Base-by-base conservation (phyloP, 2,329 filamentous ascomycete genomes). In the Paraconiothyrium sp. region DNA sequence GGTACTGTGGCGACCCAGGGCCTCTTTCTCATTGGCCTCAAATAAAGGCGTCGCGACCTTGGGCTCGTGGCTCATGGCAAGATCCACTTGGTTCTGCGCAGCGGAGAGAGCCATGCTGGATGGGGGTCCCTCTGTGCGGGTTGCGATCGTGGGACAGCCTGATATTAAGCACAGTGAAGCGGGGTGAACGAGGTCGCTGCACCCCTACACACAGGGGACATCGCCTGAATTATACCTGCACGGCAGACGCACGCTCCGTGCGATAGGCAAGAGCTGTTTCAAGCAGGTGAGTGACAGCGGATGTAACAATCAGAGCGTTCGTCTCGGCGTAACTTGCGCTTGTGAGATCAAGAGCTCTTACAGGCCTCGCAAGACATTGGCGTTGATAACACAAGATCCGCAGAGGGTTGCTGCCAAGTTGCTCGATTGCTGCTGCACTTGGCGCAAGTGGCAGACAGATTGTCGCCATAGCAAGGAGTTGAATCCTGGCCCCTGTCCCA, bases 41-140 rank as follows among this genome's bases (percentile, higher is more conserved):
- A 69, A 77, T 34, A 77, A 48, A 41, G 75, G 72, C 37, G 70
- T 74, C 8, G 72, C 69, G 47, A 72, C 54, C 62, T 72, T 72
- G 56, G 76, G 76, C 69, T 78, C 74, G 56, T 77, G 66, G 65
- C 70, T 72, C 66, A 76, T 68, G 62, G 76, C 76, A 62, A 78
- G 66, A 58, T 79, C 76, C 24, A 70, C 65, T 60, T 64, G 59
- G 58, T 78, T 77, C 55, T 73, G 74, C 34, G 66, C 74, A 44
- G 73, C 67, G 35, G 70, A 67, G 50, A 67, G 69, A 63, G 74
- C 62, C 76, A 78, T 78, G 56, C 44, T 74, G 64, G 43, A 47
- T 39, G 61, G 51, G 57, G 62, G 50, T 34, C 22, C 47, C 54
- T 41, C 54, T 44, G 67, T 65, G 57, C 49, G 51, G 57, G 64